Conservation (phyloP, 345 rosid species). For the Dovyalis caffra region DNA sequence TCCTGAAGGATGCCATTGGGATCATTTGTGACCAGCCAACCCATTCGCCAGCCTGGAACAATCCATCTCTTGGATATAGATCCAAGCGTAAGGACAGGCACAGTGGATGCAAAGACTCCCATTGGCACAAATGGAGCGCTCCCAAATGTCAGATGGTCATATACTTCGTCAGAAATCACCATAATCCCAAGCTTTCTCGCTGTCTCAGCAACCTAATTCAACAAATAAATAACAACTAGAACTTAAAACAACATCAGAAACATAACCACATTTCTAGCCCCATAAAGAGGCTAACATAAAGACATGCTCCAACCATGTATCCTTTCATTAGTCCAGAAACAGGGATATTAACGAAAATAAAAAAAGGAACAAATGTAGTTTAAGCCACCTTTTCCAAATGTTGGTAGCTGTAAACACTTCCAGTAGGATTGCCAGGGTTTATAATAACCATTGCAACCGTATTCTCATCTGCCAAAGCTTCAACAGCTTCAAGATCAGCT, state of each 20-base stretch:
- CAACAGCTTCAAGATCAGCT: constrained; percentile 50
- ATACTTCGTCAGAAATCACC: constrained; percentile 33
- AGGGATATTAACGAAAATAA: no score
- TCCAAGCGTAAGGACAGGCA: constrained; percentile 25
- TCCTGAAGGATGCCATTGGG: constrained; percentile 21
- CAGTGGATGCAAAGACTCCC: constrained; percentile 24
- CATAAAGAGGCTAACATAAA: neutral
- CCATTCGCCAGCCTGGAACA: constrained; percentile 35
- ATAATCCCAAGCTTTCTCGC: constrained; percentile 25
- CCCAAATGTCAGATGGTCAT: constrained; percentile 20
- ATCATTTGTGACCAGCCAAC: constrained; percentile 24
- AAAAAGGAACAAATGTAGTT: neutral
- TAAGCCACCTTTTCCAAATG: constrained; percentile 42
- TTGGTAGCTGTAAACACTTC: constrained; percentile 44
- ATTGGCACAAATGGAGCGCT: constrained; percentile 22
- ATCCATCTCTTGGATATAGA: constrained; percentile 31
- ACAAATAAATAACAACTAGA: no score
- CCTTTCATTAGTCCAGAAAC: no score
- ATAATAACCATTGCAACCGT: constrained; percentile 55
- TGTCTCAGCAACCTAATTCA: constrained; percentile 21
- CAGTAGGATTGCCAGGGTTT: constrained; percentile 52
- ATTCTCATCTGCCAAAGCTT: constrained; percentile 57
- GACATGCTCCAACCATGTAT: no score
- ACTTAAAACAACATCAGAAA: no score
- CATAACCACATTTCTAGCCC: no score